Base-by-base conservation (phyloP, 176 grass and related monocot genomes). In the Carex kokanica region DNA sequence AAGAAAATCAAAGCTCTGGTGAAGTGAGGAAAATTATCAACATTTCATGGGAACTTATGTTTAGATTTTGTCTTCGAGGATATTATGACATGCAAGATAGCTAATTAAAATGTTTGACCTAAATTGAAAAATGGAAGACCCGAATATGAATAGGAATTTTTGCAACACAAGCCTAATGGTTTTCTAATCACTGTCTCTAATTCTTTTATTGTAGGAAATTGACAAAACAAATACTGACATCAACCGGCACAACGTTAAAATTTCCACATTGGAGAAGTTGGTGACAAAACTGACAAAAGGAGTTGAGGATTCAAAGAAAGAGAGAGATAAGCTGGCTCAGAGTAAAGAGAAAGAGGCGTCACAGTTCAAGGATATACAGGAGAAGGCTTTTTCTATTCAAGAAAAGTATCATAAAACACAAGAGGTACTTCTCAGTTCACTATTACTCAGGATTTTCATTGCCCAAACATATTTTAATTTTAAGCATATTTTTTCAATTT, bases 211-310 rank as follows among this genome's bases (percentile, higher is more conserved):
- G 69, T 82, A 99, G 96, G 91, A 95, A 87, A 90, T 99, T 90
- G 91, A 99, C 91, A 93, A 91, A 95, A 91, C 84, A 78, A 91
- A 87, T 64, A 93, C 92, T 41, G 93, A 99, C 61, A 95, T 99
- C 74, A 95, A 95, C 25, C 88, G 93, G 45, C 91, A 92, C 86
- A 93, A 90, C 80, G 93, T 99, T 86, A 90, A 87, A 57, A 90
- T 95, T 80, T 82, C 91, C 79, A 88, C 93, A 68, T 84, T 82
- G 27, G 89, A 95, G 85, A 99, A 95, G 81, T 88, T 90, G 83
- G 72, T 91, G 32, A 93, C 85, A 86, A 99, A 86, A 70, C 82
- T 99, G 61, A 83, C 88, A 11, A 99, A 89, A 78, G 83, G 80
- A 16, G 82, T 93, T 58, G 91, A 93, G 10, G 96, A 98, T 18